Evolutionary conservation across 2,329 filamentous ascomycete genomes (phyloP).

Genomic region (Diaporthe sp.): DNA sequence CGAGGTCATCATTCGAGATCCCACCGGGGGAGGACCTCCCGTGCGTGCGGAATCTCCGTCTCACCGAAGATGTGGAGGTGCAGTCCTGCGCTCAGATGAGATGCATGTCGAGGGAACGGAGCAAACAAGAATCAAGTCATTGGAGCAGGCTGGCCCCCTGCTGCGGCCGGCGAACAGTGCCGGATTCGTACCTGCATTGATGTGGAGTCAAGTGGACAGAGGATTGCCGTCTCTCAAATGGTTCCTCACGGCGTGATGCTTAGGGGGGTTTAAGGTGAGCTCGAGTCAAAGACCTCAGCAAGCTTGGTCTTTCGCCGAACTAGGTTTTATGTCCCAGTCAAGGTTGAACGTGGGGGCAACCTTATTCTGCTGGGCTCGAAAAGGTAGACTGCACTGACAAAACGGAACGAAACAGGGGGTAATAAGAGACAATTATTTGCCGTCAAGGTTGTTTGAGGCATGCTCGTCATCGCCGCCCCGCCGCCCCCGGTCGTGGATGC

Average conservation of each 20-base stretch:
- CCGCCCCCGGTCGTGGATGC: neutral
- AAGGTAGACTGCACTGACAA: neutral
- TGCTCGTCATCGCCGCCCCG: neutral
- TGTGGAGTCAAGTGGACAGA: conserved; percentile 11
- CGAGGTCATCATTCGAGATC: conserved; percentile 6
- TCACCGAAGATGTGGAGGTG: conserved; percentile 11
- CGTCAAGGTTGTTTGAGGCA: neutral
- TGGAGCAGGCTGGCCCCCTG: conserved; percentile 10
- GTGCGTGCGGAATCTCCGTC: neutral
- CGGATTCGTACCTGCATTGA: conserved; percentile 20
- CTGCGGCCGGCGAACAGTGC: neutral
- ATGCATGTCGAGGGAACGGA: neutral
- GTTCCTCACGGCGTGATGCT: neutral
- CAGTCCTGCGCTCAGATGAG: conserved; percentile 12
- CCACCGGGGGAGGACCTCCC: neutral
- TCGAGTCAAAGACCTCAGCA: conserved; percentile 25
- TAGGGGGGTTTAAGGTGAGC: neutral
- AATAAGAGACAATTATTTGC: neutral
- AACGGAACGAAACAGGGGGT: conserved; percentile 1
- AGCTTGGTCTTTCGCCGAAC: neutral
- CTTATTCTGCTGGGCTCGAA: conserved; percentile 1
- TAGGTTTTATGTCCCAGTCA: conserved; percentile 11
- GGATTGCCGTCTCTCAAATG: neutral
- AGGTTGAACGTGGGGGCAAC: conserved; percentile 20
- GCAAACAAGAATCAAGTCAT: neutral